These are phyloP conservation scores for Xylaria sp. DNA, from an alignment of 495 filamentous ascomycete genomes.

Conservation along the genomic window DNA sequence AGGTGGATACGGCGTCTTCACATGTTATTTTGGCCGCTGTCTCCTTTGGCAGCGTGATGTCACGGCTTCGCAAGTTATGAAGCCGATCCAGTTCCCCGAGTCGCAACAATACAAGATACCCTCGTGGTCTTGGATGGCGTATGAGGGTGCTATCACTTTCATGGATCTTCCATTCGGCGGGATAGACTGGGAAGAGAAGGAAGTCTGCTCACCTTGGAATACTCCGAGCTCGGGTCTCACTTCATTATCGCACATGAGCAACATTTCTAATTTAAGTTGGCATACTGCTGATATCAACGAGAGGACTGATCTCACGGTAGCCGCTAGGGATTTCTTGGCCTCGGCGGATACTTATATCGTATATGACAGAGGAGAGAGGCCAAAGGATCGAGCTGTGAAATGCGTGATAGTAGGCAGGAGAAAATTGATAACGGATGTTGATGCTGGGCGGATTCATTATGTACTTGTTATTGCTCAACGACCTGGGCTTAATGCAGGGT, in stretches of 20 bases:
- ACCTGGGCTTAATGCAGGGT: background rate
- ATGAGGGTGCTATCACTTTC: conserved; percentile 35
- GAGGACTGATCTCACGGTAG: conserved; percentile 3
- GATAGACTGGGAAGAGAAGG: conserved; percentile 33
- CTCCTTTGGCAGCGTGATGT: conserved; percentile 30
- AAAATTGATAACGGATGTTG: background rate
- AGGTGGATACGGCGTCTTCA: conserved; percentile 32
- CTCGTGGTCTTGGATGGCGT: conserved; percentile 44
- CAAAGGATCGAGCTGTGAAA: background rate
- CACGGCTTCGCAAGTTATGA: background rate
- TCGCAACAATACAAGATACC: conserved; percentile 22
- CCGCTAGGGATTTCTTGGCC: conserved; percentile 2
- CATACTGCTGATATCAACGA: conserved; percentile 1
- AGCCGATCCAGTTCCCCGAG: conserved; percentile 19
- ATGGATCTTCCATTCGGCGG: conserved; percentile 28
- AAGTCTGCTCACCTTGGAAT: conserved; percentile 24
- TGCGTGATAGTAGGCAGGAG: conserved; percentile 25
- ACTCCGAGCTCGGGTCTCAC: background rate
- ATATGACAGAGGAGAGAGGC: conserved; percentile 20
- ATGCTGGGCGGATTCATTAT: conserved; percentile 12
- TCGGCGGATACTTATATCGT: conserved; percentile 15
- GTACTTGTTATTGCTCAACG: conserved; percentile 26
- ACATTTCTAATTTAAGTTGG: background rate
- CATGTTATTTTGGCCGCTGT: conserved; percentile 16
- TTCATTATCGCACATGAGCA: background rate